These are phyloP conservation scores for Lentithecium fluviatile DNA, from an alignment of 495 filamentous ascomycete species.

Conservation along the genomic window DNA sequence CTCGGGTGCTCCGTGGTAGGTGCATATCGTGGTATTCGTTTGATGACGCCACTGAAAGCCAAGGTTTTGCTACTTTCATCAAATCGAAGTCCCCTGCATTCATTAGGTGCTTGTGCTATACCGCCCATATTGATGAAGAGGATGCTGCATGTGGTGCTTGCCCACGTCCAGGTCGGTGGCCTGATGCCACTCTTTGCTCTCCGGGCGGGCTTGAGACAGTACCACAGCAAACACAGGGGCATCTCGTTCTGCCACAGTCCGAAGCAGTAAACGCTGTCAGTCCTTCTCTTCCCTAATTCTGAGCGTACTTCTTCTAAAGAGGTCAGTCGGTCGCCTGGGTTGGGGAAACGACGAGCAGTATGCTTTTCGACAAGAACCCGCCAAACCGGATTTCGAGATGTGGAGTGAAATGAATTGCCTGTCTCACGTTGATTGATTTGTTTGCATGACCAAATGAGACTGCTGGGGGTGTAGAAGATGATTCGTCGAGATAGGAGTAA, in stretches of 20 bases:
- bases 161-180: slow-evolving; percentile 25
- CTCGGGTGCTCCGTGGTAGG: too few relatives aligned
- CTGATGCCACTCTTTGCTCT: slow-evolving; percentile 4
- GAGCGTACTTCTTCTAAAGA: slow-evolving; percentile 13
- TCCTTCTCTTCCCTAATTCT: slow-evolving; percentile 19
- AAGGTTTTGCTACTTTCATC: slow-evolving; percentile 9
- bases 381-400: slow-evolving; percentile 20
- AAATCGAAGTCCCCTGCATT: slow-evolving; percentile 12
- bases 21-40: neutral
- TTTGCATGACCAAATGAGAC: slow-evolving; percentile 26
- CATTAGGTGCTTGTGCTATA: slow-evolving; percentile 15
- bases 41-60: slow-evolving; percentile 5
- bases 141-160: slow-evolving; percentile 23
- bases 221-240: slow-evolving; percentile 23
- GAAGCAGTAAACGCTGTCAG: slow-evolving; percentile 15
- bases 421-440: slow-evolving; percentile 25
- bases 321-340: slow-evolving; percentile 18
- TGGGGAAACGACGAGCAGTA: slow-evolving; percentile 18
- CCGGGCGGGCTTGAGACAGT: slow-evolving; percentile 18
- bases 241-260: slow-evolving; percentile 20
- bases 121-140: slow-evolving; percentile 10
- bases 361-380: slow-evolving; percentile 26
- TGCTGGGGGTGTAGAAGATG: slow-evolving; percentile 19
- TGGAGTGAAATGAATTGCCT: slow-evolving; percentile 20
- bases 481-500: slow-evolving; percentile 26